Conservation (phyloP, 2,329 filamentous ascomycete species). For the Monilinia vaccinii-corymbosi region DNA sequence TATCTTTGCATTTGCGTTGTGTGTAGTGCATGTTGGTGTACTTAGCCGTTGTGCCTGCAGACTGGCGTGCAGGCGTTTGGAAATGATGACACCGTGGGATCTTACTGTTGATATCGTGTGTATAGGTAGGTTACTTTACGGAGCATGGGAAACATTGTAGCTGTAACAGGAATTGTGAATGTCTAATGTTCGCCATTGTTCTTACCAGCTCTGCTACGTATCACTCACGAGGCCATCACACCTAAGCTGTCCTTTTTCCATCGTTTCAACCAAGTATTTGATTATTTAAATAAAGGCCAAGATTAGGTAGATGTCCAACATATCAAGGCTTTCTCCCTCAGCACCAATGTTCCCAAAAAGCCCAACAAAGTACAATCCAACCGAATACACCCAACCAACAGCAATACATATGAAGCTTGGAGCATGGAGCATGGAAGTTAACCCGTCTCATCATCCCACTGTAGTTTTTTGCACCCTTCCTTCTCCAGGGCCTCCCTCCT, state of each 20-base stretch:
- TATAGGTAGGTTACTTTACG: no score
- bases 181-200: no score
- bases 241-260: neutral
- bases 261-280: neutral
- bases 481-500: neutral
- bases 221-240: neutral
- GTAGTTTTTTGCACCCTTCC: neutral
- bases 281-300: neutral
- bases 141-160: no score
- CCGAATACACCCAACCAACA: neutral
- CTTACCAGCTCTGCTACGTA: neutral
- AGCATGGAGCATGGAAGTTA: no score
- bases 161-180: no score
- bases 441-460: no score
- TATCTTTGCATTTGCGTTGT: neutral
- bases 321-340: neutral
- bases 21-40: neutral
- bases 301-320: neutral
- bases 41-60: constrained; percentile 5
- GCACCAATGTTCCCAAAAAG: neutral
- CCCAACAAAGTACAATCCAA: neutral
- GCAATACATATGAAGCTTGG: neutral
- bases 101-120: no score
- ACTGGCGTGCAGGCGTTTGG: neutral
- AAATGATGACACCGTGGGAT: neutral